Conservation (phyloP, 1,139 yeast genomes). For the Hemisphaericaspora subhashii region DNA sequence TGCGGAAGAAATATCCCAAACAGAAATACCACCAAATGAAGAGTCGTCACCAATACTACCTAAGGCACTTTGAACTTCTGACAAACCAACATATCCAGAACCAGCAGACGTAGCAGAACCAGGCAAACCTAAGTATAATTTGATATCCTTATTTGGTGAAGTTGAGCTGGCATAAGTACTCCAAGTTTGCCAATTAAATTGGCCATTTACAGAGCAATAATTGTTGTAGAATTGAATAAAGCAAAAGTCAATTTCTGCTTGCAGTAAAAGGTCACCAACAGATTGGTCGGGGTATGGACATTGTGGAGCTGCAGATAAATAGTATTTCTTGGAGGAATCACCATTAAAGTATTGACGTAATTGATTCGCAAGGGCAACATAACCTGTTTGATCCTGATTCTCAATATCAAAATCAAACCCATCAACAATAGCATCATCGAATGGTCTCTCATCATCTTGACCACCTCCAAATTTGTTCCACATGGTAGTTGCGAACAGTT, state of each 20-base stretch:
- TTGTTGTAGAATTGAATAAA: conserved; percentile 90
- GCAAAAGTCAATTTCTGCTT: conserved; percentile 71
- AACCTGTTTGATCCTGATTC: conserved; percentile 47
- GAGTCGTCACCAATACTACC: conserved; percentile 18
- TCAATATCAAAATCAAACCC: conserved; percentile 45
- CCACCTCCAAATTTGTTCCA: conserved; percentile 91
- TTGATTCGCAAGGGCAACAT: conserved; percentile 56
- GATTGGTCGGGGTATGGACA: conserved; percentile 85
- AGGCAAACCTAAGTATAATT: conserved; percentile 30
- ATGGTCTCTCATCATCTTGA: conserved; percentile 59
- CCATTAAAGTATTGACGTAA: conserved; percentile 54
- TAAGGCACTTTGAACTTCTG: conserved; percentile 15
- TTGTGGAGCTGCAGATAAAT: conserved; percentile 83
- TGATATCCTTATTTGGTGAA: conserved; percentile 25
- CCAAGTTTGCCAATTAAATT: conserved; percentile 30
- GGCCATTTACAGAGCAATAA: conserved; percentile 53
- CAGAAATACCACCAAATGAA: conserved; percentile 26
- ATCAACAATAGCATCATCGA: conserved; percentile 47
- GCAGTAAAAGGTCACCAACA: conserved; percentile 61
- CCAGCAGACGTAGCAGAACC: conserved; percentile 24
- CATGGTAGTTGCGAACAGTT: conserved; percentile 63
- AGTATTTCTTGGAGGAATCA: conserved; percentile 59
- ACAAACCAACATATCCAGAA: conserved; percentile 21
- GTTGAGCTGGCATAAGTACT: conserved; percentile 19
- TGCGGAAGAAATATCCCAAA: conserved; percentile 30